phyloP scores from a whole-genome alignment of 208 protist genomes.

The Porcisia deanei region DNA sequence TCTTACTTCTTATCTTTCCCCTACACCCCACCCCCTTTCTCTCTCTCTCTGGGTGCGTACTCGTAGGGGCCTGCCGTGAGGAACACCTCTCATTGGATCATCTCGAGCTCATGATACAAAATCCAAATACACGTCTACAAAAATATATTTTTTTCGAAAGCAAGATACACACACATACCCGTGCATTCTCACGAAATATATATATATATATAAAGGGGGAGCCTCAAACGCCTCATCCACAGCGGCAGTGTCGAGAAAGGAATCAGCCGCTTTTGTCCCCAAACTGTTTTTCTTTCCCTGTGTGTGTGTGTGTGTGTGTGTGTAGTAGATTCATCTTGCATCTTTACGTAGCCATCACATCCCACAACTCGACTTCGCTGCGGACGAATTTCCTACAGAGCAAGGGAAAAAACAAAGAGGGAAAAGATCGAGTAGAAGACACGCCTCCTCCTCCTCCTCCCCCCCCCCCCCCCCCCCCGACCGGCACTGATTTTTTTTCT shows the following conservation, averaged over 20 bases:
- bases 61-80: background rate
- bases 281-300: background rate
- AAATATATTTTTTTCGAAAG: too few relatives aligned
- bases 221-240: background rate
- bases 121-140: background rate
- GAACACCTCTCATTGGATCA: background rate
- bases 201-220: background rate
- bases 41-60: background rate
- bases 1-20: too few relatives aligned
- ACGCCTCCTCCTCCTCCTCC: background rate
- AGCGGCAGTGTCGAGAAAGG: background rate
- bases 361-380: background rate
- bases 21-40: background rate
- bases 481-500: too few relatives aligned
- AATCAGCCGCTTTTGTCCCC: background rate
- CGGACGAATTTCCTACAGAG: background rate
- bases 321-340: background rate
- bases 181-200: background rate
- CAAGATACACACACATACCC: background rate
- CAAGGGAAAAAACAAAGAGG: background rate
- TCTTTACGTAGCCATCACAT: background rate
- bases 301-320: background rate
- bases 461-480: too few relatives aligned
- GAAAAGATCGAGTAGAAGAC: background rate
- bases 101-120: background rate